Evolutionary conservation across 164 flowering plant species (phyloP), one percentile per base, ranked within the genome.

Genomic region (Stephania japonica): DNA sequence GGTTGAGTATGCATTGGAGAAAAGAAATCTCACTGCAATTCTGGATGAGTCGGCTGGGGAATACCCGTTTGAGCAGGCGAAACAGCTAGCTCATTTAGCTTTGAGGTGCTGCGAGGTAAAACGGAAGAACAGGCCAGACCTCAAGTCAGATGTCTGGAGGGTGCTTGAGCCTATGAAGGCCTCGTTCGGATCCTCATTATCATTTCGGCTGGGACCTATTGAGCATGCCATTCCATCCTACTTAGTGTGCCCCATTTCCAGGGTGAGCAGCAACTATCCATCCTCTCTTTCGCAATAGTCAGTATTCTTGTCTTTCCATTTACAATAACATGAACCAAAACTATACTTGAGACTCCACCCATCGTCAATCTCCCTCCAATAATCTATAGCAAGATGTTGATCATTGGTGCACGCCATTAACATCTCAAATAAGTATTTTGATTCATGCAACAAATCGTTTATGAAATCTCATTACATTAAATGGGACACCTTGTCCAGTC

Each of bases 21-120:
- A 75, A 5, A 90, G 86, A 41, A 83, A 84, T 41, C 77, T 94
- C 78, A 77, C 82, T 47, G 42, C 41, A 24, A 13, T 94, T 10
- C 71, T 94, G 78, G 98, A 94, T 81, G 86, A 81, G 61, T 79
- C 88, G 27, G 98, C 97, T 41, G 97, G 97, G 59, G 88, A 89
- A 65, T 94, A 97, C 97, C 98, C 97, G 7, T 92, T 84, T 83
- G 86, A 91, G 42, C 94, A 87, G 79, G 98, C 97, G 14, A 83
- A 89, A 61, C 94, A 89, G 85, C 78, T 94, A 72, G 90, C 97
- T 73, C 80, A 81, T 26, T 64, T 92, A 74, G 98, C 91, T 42
- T 43, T 94, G 77, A 84, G 90, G 76, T 94, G 98, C 70, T 84
- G 88, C 66, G 87, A 88, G 42, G 76, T 81, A 85, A 81, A 74